Base-by-base conservation (phyloP, 2,329 filamentous ascomycete genomes). In the Helicocarpus griseus region DNA sequence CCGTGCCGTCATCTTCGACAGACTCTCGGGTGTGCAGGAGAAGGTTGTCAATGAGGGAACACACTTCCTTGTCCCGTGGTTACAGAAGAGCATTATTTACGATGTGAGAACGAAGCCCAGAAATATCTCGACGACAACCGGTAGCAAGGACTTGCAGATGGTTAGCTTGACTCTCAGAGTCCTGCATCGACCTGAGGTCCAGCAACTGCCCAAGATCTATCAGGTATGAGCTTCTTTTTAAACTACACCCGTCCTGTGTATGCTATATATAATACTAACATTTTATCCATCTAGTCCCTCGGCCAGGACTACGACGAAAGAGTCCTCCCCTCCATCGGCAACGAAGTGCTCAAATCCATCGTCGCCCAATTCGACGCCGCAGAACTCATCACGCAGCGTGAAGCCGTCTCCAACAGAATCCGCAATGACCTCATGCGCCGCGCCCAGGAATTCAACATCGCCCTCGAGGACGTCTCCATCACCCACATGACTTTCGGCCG, bases 401-500 rank as follows among this genome's bases (percentile, higher is more conserved):
- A 98, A 76, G 89, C 91, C 58, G 93, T 98, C 63, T 91, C 86
- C 58, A 86, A 96, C 73, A 87, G 90, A 64, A 98, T 98, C 77
- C 89, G 88, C 55, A 79, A 80, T 61, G 93, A 98, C 69, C 83
- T 98, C 47, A 85, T 93, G 67, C 89, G 86, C 76, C 90, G 93
- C 64, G 93, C 93, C 45, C 77, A 85, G 65, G 93, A 98, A 73
- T 98, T 98, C 83, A 95, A 98, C 79, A 98, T 98, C 67, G 89
- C 89, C 26, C 87, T 98, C 50, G 93, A 98, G 74, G 93, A 98
- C 67, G 93, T 98, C 54, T 95, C 89, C 67, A 98, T 98, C 73
- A 98, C 93, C 56, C 93, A 98, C 80, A 98, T 98, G 93, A 98
- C 93, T 49, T 98, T 98, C 69, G 93, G 93, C 62, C 91, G 91